Evolutionary conservation across 2,329 filamentous ascomycete species (phyloP), one percentile per base, ranked within the genome.

Genomic region (Claviceps africana): DNA sequence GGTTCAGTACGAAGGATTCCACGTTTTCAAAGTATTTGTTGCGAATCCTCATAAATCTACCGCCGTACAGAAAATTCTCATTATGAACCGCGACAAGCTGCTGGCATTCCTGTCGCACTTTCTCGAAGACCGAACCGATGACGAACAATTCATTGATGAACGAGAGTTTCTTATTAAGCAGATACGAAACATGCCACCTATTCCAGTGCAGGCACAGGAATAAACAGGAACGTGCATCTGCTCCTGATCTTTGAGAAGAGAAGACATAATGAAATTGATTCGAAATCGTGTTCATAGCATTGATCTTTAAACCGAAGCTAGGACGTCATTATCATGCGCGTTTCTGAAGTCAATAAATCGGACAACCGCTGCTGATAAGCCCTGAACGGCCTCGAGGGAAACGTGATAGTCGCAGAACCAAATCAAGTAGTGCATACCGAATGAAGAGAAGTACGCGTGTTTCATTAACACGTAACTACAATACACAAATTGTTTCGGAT

Each of bases 11-110:
- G 93, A 98, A 67, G 93, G 90, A 8, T 98, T 98, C 67, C 93
- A 98, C 66, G 91, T 98, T 43, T 98, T 98, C 78, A 98, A 98
- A 75, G 91, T 98, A 56, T 98, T 98, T 69, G 93, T 97, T 51
- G 93, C 93, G 55, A 98, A 98, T 66, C 93, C 93, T 8, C 90
- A 97, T 73, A 98, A 98, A 72, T 95, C 88, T n/a, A 76, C 91
- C 55, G 88, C 90, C 35, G 93, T 98, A 48, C 89, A 95, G 66
- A 88, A 91, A 65, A 95, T 98, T 62, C 73, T 98, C 57, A 83
- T 97, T 59, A 96, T 95, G 79, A 98, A 98, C 66, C 82, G 90
- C 54, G 90, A 96, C 57, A 87, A 91, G 61, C 76, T 98, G 19
- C 73, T 98, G 49, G 83, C 81, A 56, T 98, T 98, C 67, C 71